Conservation (phyloP, 2,329 filamentous ascomycete genomes). For the Sphaerostilbella broomeana region DNA sequence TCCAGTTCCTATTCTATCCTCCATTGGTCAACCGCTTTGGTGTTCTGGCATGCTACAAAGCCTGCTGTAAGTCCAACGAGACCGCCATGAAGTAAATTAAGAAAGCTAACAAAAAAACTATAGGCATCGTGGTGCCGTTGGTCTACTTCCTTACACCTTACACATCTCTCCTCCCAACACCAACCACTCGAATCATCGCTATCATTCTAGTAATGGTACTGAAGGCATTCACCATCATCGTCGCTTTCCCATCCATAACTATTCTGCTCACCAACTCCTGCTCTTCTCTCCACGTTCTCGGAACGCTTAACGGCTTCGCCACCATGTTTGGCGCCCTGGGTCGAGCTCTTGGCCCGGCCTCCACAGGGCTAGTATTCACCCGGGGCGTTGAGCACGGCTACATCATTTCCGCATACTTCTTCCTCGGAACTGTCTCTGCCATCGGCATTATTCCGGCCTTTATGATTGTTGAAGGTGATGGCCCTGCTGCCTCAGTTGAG, state of each 20-base stretch:
- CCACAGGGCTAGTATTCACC: conserved; percentile 66
- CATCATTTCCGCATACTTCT: conserved; percentile 75
- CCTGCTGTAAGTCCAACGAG: conserved; percentile 40
- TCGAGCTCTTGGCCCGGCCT: conserved; percentile 69
- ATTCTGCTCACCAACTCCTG: conserved; percentile 90
- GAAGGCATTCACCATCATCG: conserved; percentile 70
- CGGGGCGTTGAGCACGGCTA: conserved; percentile 70
- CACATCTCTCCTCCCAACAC: conserved; percentile 54
- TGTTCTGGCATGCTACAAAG: conserved; percentile 64
- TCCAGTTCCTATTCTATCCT: conserved; percentile 85
- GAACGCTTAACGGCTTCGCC: conserved; percentile 85
- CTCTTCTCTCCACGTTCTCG: conserved; percentile 63
- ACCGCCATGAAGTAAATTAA: not conserved
- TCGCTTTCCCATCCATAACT: conserved; percentile 82
- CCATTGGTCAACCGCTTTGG: conserved; percentile 65
- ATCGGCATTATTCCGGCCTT: conserved; percentile 66
- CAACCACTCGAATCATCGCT: conserved; percentile 46
- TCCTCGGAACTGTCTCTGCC: conserved; percentile 57
- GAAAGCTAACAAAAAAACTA: not conserved
- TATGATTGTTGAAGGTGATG: conserved; percentile 68
- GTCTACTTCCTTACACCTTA: conserved; percentile 80
- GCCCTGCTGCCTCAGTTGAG: conserved; percentile 40
- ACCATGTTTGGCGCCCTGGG: conserved; percentile 78
- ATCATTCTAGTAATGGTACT: conserved; percentile 63
- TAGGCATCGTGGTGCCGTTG: conserved; percentile 62